Percentiles rank a stretch among this genome's conserved stretches.
Evolutionary conservation across 1,284 basidiomycete genomes (phyloP).

Genomic region (Mycena sp.): DNA sequence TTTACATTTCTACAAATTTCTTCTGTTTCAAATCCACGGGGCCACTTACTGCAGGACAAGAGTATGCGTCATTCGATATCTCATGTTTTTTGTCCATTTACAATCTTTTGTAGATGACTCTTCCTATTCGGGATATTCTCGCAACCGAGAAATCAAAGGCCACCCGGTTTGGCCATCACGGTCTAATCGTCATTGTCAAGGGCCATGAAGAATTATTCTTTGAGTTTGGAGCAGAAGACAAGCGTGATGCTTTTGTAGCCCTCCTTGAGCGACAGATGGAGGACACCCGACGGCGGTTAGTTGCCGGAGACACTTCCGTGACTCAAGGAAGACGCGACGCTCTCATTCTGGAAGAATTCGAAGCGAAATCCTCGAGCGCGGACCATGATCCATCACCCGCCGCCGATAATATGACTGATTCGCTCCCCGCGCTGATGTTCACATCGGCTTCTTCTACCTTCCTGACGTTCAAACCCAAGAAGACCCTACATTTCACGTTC

Average conservation of each 20-base stretch:
- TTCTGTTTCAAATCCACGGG: conserved; percentile 92
- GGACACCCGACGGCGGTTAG: conserved; percentile 62
- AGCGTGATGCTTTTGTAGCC: conserved; percentile 78
- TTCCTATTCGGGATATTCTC: conserved; percentile 90
- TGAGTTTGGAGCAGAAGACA: conserved; percentile 85
- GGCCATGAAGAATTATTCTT: conserved; percentile 98
- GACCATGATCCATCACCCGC: conserved; percentile 52
- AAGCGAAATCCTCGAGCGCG: conserved; percentile 51
- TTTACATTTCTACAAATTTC: conserved; percentile 89
- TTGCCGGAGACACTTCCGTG: conserved; percentile 49
- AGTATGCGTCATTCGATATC: conserved; percentile 53
- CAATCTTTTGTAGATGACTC: conserved; percentile 78
- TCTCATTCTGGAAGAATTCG: conserved; percentile 79
- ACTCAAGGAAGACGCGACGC: conserved; percentile 69
- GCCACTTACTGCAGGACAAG: conserved; percentile 77
- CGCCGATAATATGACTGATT: conserved; percentile 68
- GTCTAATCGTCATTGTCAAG: conserved; percentile 89
- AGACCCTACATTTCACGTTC: conserved; percentile 88
- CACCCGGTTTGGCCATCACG: conserved; percentile 89
- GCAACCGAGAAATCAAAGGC: conserved; percentile 87
- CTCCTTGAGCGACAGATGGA: conserved; percentile 87
- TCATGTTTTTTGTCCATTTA: not conserved
- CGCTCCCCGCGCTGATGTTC: conserved; percentile 90
- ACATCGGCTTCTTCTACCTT: conserved; percentile 93
- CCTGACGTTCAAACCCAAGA: conserved; percentile 91